Conservation (phyloP, 257 asterid genomes). For the Nicotiana knightiana region DNA sequence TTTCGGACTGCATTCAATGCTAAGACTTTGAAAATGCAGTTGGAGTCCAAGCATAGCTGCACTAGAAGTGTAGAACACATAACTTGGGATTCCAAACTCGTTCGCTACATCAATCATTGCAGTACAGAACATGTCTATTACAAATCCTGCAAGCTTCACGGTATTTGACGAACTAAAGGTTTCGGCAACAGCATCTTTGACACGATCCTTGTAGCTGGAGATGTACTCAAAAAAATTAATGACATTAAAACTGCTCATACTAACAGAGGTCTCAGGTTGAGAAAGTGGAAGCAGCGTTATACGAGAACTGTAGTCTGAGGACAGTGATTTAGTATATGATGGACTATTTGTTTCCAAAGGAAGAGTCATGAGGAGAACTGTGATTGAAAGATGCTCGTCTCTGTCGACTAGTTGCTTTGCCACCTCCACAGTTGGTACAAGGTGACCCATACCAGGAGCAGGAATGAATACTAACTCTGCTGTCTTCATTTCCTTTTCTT, state of each 20-base stretch:
- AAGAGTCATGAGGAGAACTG: slow-evolving; percentile 27
- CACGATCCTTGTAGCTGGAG: slow-evolving; percentile 7
- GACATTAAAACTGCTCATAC: not conserved
- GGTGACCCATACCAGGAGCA: slow-evolving; percentile 4
- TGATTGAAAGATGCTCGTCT: slow-evolving; percentile 29
- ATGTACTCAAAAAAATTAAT: slow-evolving; percentile 12
- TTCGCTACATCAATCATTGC: slow-evolving; percentile 33
- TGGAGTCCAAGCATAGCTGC: slow-evolving; percentile 27
- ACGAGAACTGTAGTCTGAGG: not conserved
- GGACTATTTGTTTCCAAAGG: slow-evolving; percentile 17
- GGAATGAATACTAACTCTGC: slow-evolving; percentile 7
- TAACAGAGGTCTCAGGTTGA: not conserved
- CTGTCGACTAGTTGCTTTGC: slow-evolving; percentile 29
- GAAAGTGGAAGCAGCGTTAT: slow-evolving; percentile 13
- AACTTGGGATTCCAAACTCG: slow-evolving; percentile 24
- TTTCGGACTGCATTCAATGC: slow-evolving; percentile 10
- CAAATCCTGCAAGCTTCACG: slow-evolving; percentile 6
- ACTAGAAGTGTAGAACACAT: slow-evolving; percentile 19
- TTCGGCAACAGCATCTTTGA: not conserved
- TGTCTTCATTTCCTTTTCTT: not conserved
- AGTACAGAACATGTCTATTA: slow-evolving; percentile 20
- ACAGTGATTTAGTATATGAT: slow-evolving; percentile 15
- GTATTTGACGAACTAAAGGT: not conserved
- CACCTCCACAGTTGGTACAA: slow-evolving; percentile 7
- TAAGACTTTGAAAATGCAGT: slow-evolving; percentile 22